phyloP scores from a whole-genome alignment of 805 yeast species.

The Starmerella bacillaris region DNA sequence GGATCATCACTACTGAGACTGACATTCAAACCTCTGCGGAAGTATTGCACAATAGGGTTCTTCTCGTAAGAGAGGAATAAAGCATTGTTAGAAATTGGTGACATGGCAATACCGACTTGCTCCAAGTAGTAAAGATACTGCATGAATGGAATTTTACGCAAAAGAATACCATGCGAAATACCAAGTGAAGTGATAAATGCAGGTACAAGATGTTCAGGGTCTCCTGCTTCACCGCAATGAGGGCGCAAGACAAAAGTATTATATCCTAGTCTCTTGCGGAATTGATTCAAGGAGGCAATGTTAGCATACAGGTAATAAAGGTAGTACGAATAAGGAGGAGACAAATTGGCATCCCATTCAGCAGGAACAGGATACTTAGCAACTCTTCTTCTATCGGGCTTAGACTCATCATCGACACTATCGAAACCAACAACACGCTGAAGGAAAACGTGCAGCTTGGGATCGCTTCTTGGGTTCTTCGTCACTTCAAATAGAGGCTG shows the following conservation, averaged over 20 bases:
- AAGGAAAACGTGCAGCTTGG: slow-evolving; percentile 74
- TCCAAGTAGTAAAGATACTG: slow-evolving; percentile 86
- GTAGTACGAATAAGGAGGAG: slow-evolving; percentile 97
- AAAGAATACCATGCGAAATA: slow-evolving; percentile 83
- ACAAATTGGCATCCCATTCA: slow-evolving; percentile 56
- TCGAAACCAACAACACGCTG: slow-evolving; percentile 95
- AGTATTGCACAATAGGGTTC: slow-evolving; percentile 83
- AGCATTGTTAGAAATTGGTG: slow-evolving; percentile 93
- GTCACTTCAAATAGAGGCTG: slow-evolving; percentile 83
- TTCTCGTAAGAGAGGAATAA: slow-evolving; percentile 88
- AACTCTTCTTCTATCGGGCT: slow-evolving; percentile 65
- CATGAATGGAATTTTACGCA: slow-evolving; percentile 85
- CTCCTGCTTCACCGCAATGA: slow-evolving; percentile 99
- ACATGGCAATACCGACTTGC: slow-evolving; percentile 96
- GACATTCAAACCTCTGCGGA: slow-evolving; percentile 84
- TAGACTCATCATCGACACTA: slow-evolving; percentile 95
- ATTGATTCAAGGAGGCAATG: slow-evolving; percentile 66
- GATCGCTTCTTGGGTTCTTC: slow-evolving; percentile 64
- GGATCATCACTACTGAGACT: slow-evolving; percentile 96
- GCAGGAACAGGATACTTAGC: slow-evolving; percentile 73
- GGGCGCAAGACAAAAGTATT: slow-evolving; percentile 92
- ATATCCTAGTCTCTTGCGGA: slow-evolving; percentile 57
- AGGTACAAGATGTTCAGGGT: slow-evolving; percentile 85
- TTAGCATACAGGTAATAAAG: slow-evolving; percentile 77
- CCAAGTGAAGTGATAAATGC: slow-evolving; percentile 82